These are phyloP conservation scores for Quercus gilva DNA, from an alignment of 306 rosid species.

Conservation along the genomic window DNA sequence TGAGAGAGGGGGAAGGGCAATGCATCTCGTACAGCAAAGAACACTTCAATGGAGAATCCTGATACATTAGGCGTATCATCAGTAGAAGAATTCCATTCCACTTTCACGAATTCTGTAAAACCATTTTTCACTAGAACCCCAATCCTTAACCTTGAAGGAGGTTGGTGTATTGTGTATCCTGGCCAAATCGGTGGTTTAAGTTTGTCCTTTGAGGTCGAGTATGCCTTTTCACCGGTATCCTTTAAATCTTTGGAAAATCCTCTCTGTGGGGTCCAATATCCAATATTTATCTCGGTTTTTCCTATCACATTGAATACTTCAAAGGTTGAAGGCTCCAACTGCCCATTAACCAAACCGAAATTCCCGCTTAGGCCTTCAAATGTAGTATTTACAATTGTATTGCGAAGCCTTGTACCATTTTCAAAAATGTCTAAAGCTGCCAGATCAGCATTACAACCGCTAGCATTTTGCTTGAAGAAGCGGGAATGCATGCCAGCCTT, in stretches of 20 bases:
- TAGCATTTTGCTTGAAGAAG: too few relatives aligned
- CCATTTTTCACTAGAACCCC: conserved; percentile 25
- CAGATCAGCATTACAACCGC: too few relatives aligned
- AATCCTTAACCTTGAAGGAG: conserved; percentile 27
- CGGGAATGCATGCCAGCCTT: too few relatives aligned
- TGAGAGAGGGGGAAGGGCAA: conserved; percentile 27
- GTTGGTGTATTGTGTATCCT: conserved; percentile 17
- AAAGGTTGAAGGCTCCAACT: conserved; percentile 24
- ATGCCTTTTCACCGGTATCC: neutral
- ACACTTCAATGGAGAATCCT: conserved; percentile 30
- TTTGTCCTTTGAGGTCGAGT: neutral
- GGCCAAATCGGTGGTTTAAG: conserved; percentile 42
- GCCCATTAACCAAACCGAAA: conserved; percentile 25
- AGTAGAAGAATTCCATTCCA: neutral
- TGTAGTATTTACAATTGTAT: neutral
- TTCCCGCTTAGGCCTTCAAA: conserved; percentile 27
- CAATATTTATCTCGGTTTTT: conserved; percentile 25
- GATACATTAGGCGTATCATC: conserved; percentile 10
- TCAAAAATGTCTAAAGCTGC: too few relatives aligned
- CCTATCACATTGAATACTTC: conserved; percentile 33
- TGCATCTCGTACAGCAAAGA: conserved; percentile 11
- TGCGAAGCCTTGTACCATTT: neutral
- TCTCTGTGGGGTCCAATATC: conserved; percentile 17
- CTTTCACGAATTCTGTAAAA: conserved; percentile 20
- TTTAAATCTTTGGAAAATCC: too few relatives aligned